These are phyloP conservation scores for Vitis labrusca DNA, from an alignment of 164 flowering plant species.

Conservation along the genomic window DNA sequence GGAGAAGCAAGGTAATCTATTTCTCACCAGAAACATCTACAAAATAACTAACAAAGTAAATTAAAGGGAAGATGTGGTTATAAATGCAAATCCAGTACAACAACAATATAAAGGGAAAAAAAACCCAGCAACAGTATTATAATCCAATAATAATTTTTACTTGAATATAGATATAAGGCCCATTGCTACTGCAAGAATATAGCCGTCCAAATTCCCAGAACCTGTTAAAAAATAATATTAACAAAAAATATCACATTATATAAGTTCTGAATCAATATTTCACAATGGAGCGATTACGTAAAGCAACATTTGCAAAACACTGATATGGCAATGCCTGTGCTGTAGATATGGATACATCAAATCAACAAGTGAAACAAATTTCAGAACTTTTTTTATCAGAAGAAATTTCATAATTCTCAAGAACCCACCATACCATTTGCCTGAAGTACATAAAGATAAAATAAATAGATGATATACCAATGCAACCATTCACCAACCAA, in stretches of 20 bases:
- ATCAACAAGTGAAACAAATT: no score
- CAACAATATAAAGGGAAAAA: neutral
- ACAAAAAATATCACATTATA: neutral
- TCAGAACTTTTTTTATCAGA: no score
- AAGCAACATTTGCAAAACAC: neutral
- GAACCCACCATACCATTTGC: no score
- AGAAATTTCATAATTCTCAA: no score
- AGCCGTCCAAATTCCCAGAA: conserved; percentile 60
- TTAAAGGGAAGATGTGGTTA: neutral
- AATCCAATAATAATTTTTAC: conserved; percentile 36
- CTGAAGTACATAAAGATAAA: no score
- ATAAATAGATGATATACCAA: no score
- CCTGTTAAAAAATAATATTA: conserved; percentile 40
- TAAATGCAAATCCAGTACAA: neutral
- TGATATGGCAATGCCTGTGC: no score
- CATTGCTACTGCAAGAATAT: conserved; percentile 60
- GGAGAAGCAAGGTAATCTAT: no score
- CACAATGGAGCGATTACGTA: neutral
- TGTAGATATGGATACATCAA: no score
- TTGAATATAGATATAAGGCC: conserved; percentile 71
- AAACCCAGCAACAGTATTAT: neutral
- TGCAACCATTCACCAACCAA: no score
- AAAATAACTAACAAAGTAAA: neutral
- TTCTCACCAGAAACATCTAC: no score
- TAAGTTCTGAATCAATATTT: conserved; percentile 4